Conservation (phyloP, 2,329 filamentous ascomycete genomes). For the Microdochium paspali region DNA sequence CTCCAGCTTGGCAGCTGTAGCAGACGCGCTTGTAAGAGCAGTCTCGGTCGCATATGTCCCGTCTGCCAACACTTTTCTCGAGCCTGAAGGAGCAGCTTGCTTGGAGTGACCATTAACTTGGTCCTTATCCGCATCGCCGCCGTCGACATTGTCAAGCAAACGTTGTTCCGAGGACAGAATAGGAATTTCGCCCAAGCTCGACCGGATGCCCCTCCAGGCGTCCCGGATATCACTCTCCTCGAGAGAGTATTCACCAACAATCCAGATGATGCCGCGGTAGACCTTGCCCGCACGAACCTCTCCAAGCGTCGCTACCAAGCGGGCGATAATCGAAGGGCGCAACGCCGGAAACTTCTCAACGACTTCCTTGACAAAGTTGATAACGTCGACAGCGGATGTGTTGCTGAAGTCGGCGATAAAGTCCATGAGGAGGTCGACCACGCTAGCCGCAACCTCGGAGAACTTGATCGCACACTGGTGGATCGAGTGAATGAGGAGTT, state of each 20-base stretch:
- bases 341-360: slow-evolving; percentile 95
- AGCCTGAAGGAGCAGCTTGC: slow-evolving; percentile 66
- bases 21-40: slow-evolving; percentile 85
- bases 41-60: slow-evolving; percentile 97
- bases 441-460: slow-evolving; percentile 92
- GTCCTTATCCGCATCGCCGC: slow-evolving; percentile 46
- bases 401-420: slow-evolving; percentile 99
- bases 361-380: slow-evolving; percentile 97
- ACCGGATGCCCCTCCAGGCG: slow-evolving; percentile 91
- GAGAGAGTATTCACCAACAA: slow-evolving; percentile 92
- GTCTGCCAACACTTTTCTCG: slow-evolving; percentile 85
- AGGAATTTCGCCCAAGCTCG: slow-evolving; percentile 91
- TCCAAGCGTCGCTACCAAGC: slow-evolving; percentile 79
- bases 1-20: slow-evolving; percentile 82
- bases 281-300: slow-evolving; percentile 97
- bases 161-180: slow-evolving; percentile 93
- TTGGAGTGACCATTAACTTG: slow-evolving; percentile 78
- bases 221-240: slow-evolving; percentile 91
- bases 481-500: slow-evolving; percentile 91
- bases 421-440: slow-evolving; percentile 96
- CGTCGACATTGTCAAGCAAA: slow-evolving; percentile 76
- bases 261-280: slow-evolving; percentile 94
- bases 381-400: slow-evolving; percentile 91
- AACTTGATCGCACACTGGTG: slow-evolving; percentile 99
- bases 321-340: slow-evolving; percentile 75